Percentiles rank a stretch among this genome's conserved stretches.
Conservation (phyloP, 169 alveolate species). For the Plasmodium malariae region DNA sequence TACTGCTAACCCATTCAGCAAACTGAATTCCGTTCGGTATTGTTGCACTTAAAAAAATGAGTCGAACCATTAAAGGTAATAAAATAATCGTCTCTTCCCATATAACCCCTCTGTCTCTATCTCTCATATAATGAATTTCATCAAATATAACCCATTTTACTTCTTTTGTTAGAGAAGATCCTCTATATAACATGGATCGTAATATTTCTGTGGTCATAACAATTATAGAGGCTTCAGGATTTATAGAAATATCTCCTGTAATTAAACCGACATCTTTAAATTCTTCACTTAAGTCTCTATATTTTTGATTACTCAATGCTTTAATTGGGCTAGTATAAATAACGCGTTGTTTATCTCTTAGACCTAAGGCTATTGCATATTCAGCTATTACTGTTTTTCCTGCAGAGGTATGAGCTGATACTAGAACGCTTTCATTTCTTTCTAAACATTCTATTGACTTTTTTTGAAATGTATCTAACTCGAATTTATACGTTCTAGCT, state of each 20-base stretch:
- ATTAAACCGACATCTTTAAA: slow-evolving; percentile 98
- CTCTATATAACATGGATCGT: slow-evolving; percentile 98
- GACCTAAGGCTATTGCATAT: slow-evolving; percentile 98
- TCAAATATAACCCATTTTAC: slow-evolving; percentile 96
- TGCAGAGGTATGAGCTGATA: slow-evolving; percentile 99
- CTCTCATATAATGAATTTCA: slow-evolving; percentile 99
- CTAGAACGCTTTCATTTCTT: slow-evolving; percentile 96
- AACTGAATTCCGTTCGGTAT: slow-evolving; percentile 99
- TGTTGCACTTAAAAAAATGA: slow-evolving; percentile 99
- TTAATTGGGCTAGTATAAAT: slow-evolving; percentile 99
- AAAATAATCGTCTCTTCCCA: slow-evolving; percentile 99
- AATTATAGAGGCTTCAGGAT: slow-evolving; percentile 97
- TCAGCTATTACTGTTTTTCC: slow-evolving; percentile 99
- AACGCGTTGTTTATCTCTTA: slow-evolving; percentile 96
- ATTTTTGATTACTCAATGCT: slow-evolving; percentile 99
- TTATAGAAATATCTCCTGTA: slow-evolving; percentile 99
- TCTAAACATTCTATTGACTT: slow-evolving; percentile 96
- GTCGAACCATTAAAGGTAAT: slow-evolving; percentile 94
- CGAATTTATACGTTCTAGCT: slow-evolving; percentile 93
- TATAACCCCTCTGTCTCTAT: slow-evolving; percentile 99
- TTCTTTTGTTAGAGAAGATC: slow-evolving; percentile 94
- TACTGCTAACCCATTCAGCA: slow-evolving; percentile 99
- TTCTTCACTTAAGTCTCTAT: slow-evolving; percentile 97
- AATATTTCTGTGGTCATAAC: slow-evolving; percentile 99
- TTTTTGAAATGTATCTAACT: slow-evolving; percentile 97